phyloP scores from a whole-genome alignment of 2,329 filamentous ascomycete genomes.

The Dothideomycetes sp. region DNA sequence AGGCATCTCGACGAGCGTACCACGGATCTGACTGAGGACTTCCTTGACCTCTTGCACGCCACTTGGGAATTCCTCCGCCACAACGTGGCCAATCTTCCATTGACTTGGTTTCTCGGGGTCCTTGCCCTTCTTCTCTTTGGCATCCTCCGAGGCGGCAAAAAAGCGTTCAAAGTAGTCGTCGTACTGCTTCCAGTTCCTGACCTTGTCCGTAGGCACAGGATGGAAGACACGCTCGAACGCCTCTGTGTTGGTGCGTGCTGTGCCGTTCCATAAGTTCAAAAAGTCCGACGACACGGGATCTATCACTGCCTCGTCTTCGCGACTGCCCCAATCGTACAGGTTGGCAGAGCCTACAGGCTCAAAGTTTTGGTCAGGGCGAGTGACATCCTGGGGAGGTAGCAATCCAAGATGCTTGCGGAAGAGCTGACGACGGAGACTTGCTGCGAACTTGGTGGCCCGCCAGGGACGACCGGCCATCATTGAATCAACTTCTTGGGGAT shows the following conservation, averaged over 20 bases:
- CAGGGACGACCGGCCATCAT: conserved; percentile 65
- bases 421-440: conserved; percentile 72
- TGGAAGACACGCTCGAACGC: conserved; percentile 78
- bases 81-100: conserved; percentile 80
- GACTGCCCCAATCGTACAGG: conserved; percentile 39
- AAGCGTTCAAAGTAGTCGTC: conserved; percentile 59
- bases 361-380: conserved; percentile 49
- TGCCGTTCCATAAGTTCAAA: conserved; percentile 60
- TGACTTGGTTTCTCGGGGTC: conserved; percentile 35
- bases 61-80: conserved; percentile 43
- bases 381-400: conserved; percentile 61
- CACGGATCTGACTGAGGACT: conserved; percentile 61
- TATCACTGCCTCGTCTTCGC: conserved; percentile 49
- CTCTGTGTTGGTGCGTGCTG: conserved; percentile 69
- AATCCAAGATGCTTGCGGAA: conserved; percentile 89
- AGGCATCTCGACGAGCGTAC: conserved; percentile 71
- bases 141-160: conserved; percentile 45
- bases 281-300: conserved; percentile 67
- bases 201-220: conserved; percentile 59
- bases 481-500: conserved; percentile 59
- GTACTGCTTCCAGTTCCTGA: conserved; percentile 64
- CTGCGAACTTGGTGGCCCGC: conserved; percentile 64
- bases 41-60: conserved; percentile 47
- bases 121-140: conserved; percentile 34
- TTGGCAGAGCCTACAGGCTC: conserved; percentile 50